Base-by-base conservation (phyloP, 108 stramenopile species). In the Cyclotella choctawhatcheeana region DNA sequence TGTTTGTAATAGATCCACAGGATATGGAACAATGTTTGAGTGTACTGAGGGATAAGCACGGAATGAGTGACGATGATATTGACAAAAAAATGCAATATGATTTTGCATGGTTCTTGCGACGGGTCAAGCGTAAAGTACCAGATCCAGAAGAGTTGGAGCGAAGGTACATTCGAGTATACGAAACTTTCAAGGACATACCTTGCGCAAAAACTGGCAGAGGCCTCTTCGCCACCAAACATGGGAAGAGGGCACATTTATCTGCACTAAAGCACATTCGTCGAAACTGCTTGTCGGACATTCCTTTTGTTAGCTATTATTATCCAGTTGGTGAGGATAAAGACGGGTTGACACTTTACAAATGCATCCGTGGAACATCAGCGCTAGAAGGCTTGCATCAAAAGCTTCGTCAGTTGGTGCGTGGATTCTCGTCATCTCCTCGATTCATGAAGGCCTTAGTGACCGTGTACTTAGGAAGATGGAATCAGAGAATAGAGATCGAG, bases 301-400 rank as follows among this genome's bases (percentile, higher is more conserved):
- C 58, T 31, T 44, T 58, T 17, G 2, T 47, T 1, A 58, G 27
- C 26, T 69, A 69, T 56, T 69, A 69, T 29, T 45, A 31, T 37
- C 68, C 55, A 12, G 22, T 69, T 6, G n/a, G 55, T 8, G 45
- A 37, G 45, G 68, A 69, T 35, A 69, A 26, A 16, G 43, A 58
- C 26, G 68, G 68, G 4, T n/a, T 69, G 1, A 27, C n/a, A 25
- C 44, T 54, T 21, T 69, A 55, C 24, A 3, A 29, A 58, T 69
- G 68, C 29, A 27, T 56, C 40, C 54, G 68, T 2, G 68, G 68
- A 5, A 69, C 68, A 4, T 69, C 56, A n/a, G 31, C 44, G 0
- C 22, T 56, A 1, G 68, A 69, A 58, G 68, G 68, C 0, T 58
- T 69, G 43, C 68, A 69, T 58, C 68, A 69, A 21, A 69, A 69